Evolutionary conservation across 441 rosid species (phyloP), one percentile per base, ranked within the genome.

Genomic region (Breynia disticha): DNA sequence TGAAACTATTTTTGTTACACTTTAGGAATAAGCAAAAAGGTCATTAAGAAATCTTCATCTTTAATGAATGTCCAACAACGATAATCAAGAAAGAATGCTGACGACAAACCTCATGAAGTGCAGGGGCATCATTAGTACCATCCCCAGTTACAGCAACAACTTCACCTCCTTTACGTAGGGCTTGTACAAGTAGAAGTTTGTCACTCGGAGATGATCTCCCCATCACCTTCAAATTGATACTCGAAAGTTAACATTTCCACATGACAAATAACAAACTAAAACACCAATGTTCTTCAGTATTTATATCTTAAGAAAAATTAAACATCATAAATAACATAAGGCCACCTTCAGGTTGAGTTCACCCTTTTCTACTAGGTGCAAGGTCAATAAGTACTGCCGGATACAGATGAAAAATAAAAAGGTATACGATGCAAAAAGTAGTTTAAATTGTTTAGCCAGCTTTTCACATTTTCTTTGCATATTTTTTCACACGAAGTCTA

Each of bases 101-200:
- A 43, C 32, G 54, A 19, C 69, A 69, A 63, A 91, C 98, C 98
- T 91, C 97, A 50, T 86, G 95, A 63, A 91, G 91, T 53, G 98
- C 98, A 71, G 98, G 97, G 68, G 98, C 98, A 71, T 91, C 98
- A 74, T 91, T 91, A 48, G 98, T 91, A 56, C 98, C 98, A 78
- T 91, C 98, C 50, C 98, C 98, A 56, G 97, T 91, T 62, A 91
- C 98, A 61, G 97, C 98, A 54, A 91, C 98, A 74, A 91, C 98
- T 64, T 88, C 95, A 44, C 98, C 96, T 67, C 79, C 78, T 66
- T 75, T 88, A 59, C 87, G 79, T 42, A 91, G 71, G 24, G 98
- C 94, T 86, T 91, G 95, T 66, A 91, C 98, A 66, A 91, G 90
- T 62, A 91, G 79, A 67, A 88, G 91, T 74, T 91, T 91, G 86